Evolutionary conservation across 257 asterid species (phyloP).

Genomic region (Solanum bulbocastanum): DNA sequence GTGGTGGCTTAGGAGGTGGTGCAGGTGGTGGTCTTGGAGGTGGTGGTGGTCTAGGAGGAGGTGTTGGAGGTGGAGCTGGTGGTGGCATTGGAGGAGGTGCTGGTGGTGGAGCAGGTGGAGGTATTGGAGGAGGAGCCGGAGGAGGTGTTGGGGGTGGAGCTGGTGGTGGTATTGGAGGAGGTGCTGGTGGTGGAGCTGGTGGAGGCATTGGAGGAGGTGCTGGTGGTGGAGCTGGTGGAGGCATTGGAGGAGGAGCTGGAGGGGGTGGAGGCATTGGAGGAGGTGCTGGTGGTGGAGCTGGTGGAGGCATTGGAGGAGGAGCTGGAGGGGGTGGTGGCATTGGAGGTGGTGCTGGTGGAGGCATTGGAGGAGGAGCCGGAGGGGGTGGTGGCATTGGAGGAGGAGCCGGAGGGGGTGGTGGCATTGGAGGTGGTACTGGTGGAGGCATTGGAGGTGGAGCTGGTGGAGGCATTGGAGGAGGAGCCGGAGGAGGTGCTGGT

Average conservation of each 20-base stretch:
- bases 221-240: not conserved
- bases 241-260: not conserved
- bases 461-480: slow-evolving; percentile 4
- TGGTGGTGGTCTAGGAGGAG: not conserved
- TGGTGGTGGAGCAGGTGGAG: not conserved
- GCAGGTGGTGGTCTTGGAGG: not conserved
- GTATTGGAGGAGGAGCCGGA: not conserved
- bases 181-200: not conserved
- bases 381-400: slow-evolving; percentile 8
- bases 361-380: slow-evolving; percentile 3
- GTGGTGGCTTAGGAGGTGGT: not conserved
- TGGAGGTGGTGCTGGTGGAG: slow-evolving; percentile 4
- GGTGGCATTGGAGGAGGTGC: slow-evolving; percentile 13
- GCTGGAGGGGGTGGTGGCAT: slow-evolving; percentile 5
- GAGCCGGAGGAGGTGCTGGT: slow-evolving; percentile 7
- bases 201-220: slow-evolving; percentile 5
- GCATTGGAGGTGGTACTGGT: slow-evolving; percentile 8
- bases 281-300: slow-evolving; percentile 11
- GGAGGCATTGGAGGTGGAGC: not conserved
- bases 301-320: slow-evolving; percentile 6
- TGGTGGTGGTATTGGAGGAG: not conserved
- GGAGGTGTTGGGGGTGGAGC: not conserved
- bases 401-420: slow-evolving; percentile 1
- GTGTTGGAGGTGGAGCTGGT: not conserved
- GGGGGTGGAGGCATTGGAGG: slow-evolving; percentile 12